Evolutionary conservation across 1,139 yeast genomes (phyloP).

Genomic region (Nadsonia commutata): DNA sequence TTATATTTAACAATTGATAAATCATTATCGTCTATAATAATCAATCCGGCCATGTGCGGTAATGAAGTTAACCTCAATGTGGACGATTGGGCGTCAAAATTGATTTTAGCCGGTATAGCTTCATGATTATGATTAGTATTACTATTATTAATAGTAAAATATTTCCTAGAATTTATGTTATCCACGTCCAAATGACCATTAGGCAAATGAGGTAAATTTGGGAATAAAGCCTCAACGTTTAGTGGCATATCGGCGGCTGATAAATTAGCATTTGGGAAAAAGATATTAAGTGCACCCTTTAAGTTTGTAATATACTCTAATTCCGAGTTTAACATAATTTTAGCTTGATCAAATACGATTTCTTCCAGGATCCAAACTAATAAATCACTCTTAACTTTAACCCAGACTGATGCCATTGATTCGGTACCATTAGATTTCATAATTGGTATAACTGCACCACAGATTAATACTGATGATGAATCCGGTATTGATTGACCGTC

Average conservation of each 20-base stretch:
- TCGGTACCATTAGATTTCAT: constrained; percentile 27
- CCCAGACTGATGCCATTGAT: constrained; percentile 48
- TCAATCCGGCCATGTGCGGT: constrained; percentile 80
- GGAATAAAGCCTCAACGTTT: not conserved
- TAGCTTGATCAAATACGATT: constrained; percentile 37
- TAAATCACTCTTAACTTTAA: constrained; percentile 49
- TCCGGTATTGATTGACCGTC: not conserved
- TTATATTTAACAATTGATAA: constrained; percentile 50
- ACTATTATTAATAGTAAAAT: not conserved
- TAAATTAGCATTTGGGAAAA: not conserved
- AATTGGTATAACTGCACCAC: constrained; percentile 42
- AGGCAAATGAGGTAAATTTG: not conserved
- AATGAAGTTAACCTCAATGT: constrained; percentile 27
- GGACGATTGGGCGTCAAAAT: constrained; percentile 3
- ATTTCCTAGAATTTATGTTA: not conserved
- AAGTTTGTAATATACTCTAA: not conserved
- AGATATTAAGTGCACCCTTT: not conserved
- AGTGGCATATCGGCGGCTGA: not conserved
- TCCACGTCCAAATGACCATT: not conserved
- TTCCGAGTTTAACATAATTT: not conserved
- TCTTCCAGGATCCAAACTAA: constrained; percentile 79
- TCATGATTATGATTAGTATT: not conserved
- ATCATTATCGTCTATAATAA: constrained; percentile 43
- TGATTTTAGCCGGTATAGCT: not conserved
- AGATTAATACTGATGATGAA: constrained; percentile 29